Conservation (phyloP, 257 asterid species). For the Solanum habrochaites region DNA sequence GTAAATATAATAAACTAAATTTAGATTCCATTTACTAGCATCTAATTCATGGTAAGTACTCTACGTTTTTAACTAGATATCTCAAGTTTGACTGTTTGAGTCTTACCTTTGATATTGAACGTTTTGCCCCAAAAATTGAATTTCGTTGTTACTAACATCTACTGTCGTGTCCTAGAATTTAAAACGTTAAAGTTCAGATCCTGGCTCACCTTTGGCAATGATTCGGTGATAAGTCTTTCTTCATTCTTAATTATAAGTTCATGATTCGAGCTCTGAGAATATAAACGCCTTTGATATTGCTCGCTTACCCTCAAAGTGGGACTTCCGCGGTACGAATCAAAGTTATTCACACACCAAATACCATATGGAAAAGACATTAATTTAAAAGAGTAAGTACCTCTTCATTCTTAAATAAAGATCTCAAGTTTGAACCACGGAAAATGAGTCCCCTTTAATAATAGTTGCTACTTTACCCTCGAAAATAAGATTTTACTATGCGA, state of each 20-base stretch:
- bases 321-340: not conserved
- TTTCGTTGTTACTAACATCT: not conserved
- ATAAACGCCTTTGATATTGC: not conserved
- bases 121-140: not conserved
- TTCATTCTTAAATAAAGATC: not conserved
- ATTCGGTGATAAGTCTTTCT: no score
- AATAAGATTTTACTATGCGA: no score
- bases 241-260: no score
- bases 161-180: not conserved
- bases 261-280: no score
- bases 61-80: not conserved
- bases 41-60: not conserved
- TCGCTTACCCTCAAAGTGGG: no score
- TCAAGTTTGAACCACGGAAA: not conserved
- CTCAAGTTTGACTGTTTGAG: not conserved
- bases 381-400: not conserved
- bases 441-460: not conserved
- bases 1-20: not conserved
- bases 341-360: no score
- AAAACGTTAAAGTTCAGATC: not conserved
- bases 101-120: not conserved
- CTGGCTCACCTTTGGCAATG: no score
- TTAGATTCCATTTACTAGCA: not conserved
- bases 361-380: no score
- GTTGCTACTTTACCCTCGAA: fast-evolving